These are phyloP conservation scores for Miamiensis avidus DNA, from an alignment of 169 alveolate genomes.

Conservation along the genomic window DNA sequence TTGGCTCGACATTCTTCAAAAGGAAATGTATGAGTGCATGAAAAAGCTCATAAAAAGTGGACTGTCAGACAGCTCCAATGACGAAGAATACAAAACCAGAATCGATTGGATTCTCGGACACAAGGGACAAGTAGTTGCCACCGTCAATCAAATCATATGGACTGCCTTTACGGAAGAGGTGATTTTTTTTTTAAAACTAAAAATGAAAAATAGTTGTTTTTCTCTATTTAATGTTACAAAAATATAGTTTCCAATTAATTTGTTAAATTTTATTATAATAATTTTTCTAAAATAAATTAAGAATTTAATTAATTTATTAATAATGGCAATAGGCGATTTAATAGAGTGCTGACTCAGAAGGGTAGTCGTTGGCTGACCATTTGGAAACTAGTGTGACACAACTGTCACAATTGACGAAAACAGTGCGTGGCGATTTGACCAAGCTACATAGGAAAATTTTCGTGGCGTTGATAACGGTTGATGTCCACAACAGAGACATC, in stretches of 20 bases:
- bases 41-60: slow-evolving; percentile 83
- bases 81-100: slow-evolving; percentile 65
- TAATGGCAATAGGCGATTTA: too few species aligned
- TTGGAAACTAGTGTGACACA: slow-evolving; percentile 40
- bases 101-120: slow-evolving; percentile 90
- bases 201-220: too few species aligned
- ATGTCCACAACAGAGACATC: slow-evolving; percentile 83
- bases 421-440: slow-evolving; percentile 55
- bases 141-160: slow-evolving; percentile 82
- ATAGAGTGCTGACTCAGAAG: background rate
- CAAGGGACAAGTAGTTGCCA: slow-evolving; percentile 82
- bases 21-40: slow-evolving; percentile 84
- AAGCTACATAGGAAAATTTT: slow-evolving; percentile 65
- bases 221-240: too few species aligned
- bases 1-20: slow-evolving; percentile 91
- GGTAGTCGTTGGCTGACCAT: background rate
- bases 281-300: too few species aligned
- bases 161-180: slow-evolving; percentile 74
- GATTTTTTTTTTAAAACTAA: too few species aligned
- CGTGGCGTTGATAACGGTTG: slow-evolving; percentile 73
- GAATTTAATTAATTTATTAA: too few species aligned
- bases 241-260: too few species aligned
- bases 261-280: too few species aligned
- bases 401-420: slow-evolving; percentile 53
- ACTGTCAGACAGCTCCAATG: slow-evolving; percentile 55